phyloP scores from a whole-genome alignment of 176 grass and related monocot genomes.

The Musa acuminata region DNA sequence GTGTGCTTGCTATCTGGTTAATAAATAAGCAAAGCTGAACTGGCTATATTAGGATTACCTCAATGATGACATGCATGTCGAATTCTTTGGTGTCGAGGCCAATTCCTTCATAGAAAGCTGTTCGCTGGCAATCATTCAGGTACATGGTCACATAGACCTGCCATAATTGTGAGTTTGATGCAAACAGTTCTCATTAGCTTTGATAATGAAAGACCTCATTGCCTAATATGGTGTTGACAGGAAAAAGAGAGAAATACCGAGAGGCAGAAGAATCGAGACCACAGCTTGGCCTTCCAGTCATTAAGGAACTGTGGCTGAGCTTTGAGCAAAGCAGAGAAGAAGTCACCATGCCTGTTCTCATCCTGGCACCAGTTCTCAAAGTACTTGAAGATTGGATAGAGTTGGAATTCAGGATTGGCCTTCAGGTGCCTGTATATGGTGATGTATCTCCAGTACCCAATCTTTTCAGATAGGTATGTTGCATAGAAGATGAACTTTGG shows the following conservation, averaged over 20 bases:
- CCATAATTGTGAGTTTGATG: neutral
- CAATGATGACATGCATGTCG: conserved; percentile 98
- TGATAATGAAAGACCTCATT: too few relatives aligned
- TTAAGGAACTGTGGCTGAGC: conserved; percentile 95
- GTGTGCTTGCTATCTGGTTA: neutral
- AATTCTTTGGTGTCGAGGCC: conserved; percentile 92
- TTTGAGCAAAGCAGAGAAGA: conserved; percentile 86
- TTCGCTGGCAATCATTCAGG: conserved; percentile 91
- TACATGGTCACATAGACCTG: conserved; percentile 99
- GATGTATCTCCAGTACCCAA: too few relatives aligned
- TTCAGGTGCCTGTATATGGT: too few relatives aligned
- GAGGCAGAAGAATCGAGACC: conserved; percentile 89
- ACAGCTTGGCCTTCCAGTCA: conserved; percentile 97
- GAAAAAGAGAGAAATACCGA: neutral
- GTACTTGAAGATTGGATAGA: conserved; percentile 28
- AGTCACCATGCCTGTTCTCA: conserved; percentile 89
- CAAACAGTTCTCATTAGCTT: too few relatives aligned
- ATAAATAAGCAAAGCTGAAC: neutral
- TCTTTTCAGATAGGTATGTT: too few relatives aligned
- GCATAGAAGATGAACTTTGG: neutral
- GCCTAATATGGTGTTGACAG: too few relatives aligned
- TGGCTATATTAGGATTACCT: conserved; percentile 29
- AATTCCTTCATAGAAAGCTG: conserved; percentile 78
- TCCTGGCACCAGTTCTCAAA: conserved; percentile 26
- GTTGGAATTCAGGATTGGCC: too few relatives aligned